Evolutionary conservation across 2,329 filamentous ascomycete species (phyloP).

Genomic region (Biscogniauxia mediterranea): DNA sequence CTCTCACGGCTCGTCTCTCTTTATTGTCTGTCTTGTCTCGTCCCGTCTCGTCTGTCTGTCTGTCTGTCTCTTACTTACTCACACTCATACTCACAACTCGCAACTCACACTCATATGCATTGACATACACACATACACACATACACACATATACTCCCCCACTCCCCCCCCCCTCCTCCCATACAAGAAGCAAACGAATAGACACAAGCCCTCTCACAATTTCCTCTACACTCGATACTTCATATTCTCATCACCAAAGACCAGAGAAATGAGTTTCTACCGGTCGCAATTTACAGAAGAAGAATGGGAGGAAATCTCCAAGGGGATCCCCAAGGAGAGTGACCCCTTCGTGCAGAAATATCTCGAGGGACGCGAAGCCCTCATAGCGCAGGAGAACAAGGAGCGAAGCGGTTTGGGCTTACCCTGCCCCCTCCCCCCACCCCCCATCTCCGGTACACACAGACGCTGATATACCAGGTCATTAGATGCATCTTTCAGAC

Average conservation of each 20-base stretch:
- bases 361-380: conserved; percentile 67
- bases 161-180: too few species aligned
- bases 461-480: conserved; percentile 22
- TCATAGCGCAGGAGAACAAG: conserved; percentile 79
- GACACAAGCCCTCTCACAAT: neutral
- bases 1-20: neutral
- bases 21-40: neutral
- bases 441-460: conserved; percentile 22
- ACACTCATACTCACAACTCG: too few species aligned
- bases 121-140: too few species aligned
- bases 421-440: conserved; percentile 9
- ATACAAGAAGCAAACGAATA: neutral
- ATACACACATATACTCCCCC: too few species aligned
- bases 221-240: neutral
- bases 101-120: too few species aligned
- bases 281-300: conserved; percentile 42
- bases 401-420: conserved; percentile 68
- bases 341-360: conserved; percentile 85
- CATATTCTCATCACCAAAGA: neutral
- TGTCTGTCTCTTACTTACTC: neutral
- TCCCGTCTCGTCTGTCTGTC: neutral
- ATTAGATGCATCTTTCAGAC: conserved; percentile 66
- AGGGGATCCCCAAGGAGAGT: conserved; percentile 54
- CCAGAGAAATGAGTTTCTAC: conserved; percentile 5
- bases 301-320: conserved; percentile 57